phyloP scores from a whole-genome alignment of 495 filamentous ascomycete genomes.

The Aspergillus baeticus region DNA sequence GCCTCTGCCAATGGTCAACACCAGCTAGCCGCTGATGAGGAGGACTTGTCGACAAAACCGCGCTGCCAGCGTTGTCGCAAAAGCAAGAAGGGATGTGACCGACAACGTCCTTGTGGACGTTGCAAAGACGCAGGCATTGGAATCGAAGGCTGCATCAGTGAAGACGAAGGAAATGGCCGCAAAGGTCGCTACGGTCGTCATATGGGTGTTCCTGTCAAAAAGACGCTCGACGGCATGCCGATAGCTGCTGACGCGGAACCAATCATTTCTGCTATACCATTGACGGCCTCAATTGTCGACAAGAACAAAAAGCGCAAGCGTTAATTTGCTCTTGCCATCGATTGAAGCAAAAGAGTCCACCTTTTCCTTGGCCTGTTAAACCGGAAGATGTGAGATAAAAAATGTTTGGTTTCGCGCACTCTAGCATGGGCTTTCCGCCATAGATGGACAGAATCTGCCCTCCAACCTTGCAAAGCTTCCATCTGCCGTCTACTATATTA shows the following conservation, averaged over 20 bases:
- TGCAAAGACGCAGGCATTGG: conserved; percentile 95
- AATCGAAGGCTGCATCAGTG: conserved; percentile 88
- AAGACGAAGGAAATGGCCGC: conserved; percentile 93
- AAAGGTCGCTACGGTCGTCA: conserved; percentile 95
- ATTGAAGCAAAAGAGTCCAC: not conserved
- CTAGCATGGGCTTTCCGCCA: conserved; percentile 3
- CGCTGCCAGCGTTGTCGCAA: conserved; percentile 98
- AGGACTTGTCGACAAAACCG: conserved; percentile 88
- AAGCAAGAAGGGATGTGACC: conserved; percentile 98
- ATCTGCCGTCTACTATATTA: conserved; percentile 10
- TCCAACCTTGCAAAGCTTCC: not conserved
- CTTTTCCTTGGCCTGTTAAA: not conserved
- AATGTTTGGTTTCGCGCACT: not conserved
- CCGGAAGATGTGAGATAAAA: not conserved
- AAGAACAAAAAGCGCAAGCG: conserved; percentile 76
- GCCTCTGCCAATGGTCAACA: conserved; percentile 67
- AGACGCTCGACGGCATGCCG: conserved; percentile 43
- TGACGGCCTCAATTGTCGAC: conserved; percentile 38
- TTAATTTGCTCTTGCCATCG: conserved; percentile 29
- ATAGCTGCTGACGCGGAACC: conserved; percentile 30
- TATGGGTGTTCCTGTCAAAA: conserved; percentile 92
- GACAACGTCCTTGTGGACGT: conserved; percentile 88
- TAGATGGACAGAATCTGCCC: conserved; percentile 15
- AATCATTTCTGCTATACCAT: conserved; percentile 32
- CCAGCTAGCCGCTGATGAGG: conserved; percentile 76